These are phyloP conservation scores for Plasmodium relictum DNA, from an alignment of 169 alveolate species.

Conservation along the genomic window DNA sequence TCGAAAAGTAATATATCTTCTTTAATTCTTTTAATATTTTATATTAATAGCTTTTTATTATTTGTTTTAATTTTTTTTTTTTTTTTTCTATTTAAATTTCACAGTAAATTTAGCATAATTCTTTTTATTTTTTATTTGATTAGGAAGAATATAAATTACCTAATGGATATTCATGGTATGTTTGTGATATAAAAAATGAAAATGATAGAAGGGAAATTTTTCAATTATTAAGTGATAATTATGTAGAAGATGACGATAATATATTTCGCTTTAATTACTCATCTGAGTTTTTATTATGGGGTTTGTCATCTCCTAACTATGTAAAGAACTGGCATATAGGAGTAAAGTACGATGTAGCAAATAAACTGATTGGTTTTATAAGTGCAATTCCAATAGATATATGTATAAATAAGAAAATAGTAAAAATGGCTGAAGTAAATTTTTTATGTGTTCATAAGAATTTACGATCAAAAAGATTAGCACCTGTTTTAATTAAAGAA, in stretches of 20 bases:
- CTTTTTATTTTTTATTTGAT: neutral
- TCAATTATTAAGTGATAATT: conserved; percentile 92
- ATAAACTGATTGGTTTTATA: conserved; percentile 94
- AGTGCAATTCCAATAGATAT: conserved; percentile 95
- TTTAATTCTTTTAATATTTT: too few species aligned
- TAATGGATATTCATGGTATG: conserved; percentile 94
- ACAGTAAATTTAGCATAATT: neutral
- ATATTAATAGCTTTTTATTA: neutral
- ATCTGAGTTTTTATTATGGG: conserved; percentile 96
- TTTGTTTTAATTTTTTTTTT: neutral
- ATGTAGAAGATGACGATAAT: conserved; percentile 98
- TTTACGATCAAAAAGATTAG: conserved; percentile 96
- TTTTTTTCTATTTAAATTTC: neutral
- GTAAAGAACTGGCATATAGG: conserved; percentile 95
- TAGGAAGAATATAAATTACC: conserved; percentile 93
- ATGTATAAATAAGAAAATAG: conserved; percentile 83
- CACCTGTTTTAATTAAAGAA: conserved; percentile 96
- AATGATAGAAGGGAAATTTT: conserved; percentile 80
- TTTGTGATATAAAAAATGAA: conserved; percentile 90
- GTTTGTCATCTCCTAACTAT: conserved; percentile 94
- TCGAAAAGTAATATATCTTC: conserved; percentile 41
- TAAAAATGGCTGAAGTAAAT: conserved; percentile 96
- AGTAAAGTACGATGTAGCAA: conserved; percentile 88
- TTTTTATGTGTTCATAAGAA: conserved; percentile 98
- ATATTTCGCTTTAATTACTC: conserved; percentile 98